Percentiles rank a stretch among this genome's conserved stretches.
Conservation (phyloP, 495 filamentous ascomycete genomes). For the Penicillium ochrochloron region DNA sequence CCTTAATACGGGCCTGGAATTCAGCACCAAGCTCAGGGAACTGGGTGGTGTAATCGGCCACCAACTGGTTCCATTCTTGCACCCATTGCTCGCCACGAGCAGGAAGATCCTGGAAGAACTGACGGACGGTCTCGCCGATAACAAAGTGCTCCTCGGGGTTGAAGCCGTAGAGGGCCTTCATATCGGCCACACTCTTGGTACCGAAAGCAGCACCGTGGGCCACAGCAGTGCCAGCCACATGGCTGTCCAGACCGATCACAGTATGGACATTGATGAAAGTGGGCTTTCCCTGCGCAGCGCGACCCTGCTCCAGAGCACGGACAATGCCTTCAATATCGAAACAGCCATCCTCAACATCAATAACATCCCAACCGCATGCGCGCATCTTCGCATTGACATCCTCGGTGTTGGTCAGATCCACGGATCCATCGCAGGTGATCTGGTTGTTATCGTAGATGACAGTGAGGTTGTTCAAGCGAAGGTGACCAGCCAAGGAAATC, state of each 20-base stretch:
- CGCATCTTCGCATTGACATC: constrained; percentile 64
- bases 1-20: constrained; percentile 50
- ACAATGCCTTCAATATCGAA: constrained; percentile 58
- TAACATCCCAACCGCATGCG: constrained; percentile 61
- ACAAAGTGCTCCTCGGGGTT: constrained; percentile 51
- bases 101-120: constrained; percentile 54
- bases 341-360: constrained; percentile 58
- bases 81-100: constrained; percentile 45
- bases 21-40: constrained; percentile 53
- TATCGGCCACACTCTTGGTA: constrained; percentile 47
- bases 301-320: constrained; percentile 49
- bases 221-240: constrained; percentile 51
- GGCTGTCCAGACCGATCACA: constrained; percentile 58
- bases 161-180: constrained; percentile 54
- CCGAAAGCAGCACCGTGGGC: constrained; percentile 60
- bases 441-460: constrained; percentile 63
- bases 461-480: constrained; percentile 53
- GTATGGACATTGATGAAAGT: constrained; percentile 65
- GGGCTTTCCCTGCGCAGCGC: constrained; percentile 51
- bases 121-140: constrained; percentile 48
- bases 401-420: constrained; percentile 60
- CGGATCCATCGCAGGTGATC: constrained; percentile 61
- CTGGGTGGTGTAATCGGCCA: constrained; percentile 43
- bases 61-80: constrained; percentile 49
- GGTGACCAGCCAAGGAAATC: constrained; percentile 56